These are phyloP conservation scores for Eragrostis curvula DNA, from an alignment of 176 grass and related monocot genomes.

Conservation along the genomic window DNA sequence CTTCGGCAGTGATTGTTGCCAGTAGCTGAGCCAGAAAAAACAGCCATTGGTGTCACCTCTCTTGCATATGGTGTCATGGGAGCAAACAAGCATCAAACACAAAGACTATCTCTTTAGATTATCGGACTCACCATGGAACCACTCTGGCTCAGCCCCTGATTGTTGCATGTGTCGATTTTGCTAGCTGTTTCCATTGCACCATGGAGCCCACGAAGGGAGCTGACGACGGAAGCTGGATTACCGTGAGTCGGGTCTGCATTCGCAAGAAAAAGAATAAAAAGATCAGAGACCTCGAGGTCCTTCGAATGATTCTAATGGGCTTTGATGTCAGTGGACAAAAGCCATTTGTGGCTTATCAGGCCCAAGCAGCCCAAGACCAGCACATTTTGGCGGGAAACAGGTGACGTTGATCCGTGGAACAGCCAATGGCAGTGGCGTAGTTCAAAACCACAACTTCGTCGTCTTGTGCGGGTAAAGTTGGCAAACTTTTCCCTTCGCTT, in stretches of 20 bases:
- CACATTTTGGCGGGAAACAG: slow-evolving; percentile 2
- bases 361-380: neutral
- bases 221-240: no score
- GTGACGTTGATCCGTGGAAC: neutral
- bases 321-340: neutral
- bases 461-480: neutral
- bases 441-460: neutral
- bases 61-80: no score
- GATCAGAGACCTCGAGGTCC: neutral
- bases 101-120: no score
- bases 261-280: no score
- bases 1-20: neutral
- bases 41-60: no score
- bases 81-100: no score
- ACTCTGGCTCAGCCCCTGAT: no score
- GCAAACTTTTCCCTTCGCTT: neutral
- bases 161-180: neutral
- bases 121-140: no score
- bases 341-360: neutral
- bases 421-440: neutral
- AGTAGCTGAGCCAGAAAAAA: no score
- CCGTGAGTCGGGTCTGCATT: no score
- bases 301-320: neutral
- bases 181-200: neutral
- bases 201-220: no score